These are phyloP conservation scores for Protomyces arabidopsidicola DNA, from an alignment of 1,139 yeast species.

Conservation along the genomic window DNA sequence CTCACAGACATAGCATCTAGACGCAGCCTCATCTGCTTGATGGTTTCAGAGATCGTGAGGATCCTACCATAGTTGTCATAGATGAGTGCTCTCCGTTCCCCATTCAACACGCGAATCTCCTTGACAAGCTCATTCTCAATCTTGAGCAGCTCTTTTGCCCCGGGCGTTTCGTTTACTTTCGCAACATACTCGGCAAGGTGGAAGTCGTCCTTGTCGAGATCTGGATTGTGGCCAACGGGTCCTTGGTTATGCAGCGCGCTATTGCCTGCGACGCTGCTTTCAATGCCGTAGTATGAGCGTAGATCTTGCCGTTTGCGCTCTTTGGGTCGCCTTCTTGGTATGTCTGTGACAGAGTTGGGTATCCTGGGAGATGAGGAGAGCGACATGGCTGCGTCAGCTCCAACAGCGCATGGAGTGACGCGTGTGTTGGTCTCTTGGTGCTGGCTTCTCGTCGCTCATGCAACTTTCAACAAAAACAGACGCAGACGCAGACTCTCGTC, in stretches of 20 bases:
- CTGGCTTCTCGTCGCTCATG: too few species aligned
- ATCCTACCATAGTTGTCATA: slow-evolving; percentile 46
- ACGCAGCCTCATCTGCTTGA: slow-evolving; percentile 10
- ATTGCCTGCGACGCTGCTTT: slow-evolving; percentile 27
- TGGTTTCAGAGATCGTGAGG: slow-evolving; percentile 42
- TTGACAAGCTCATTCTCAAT: slow-evolving; percentile 39
- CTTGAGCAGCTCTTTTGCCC: slow-evolving; percentile 37
- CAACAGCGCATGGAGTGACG: too few species aligned
- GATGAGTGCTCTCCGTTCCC: slow-evolving; percentile 46
- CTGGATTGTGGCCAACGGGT: slow-evolving; percentile 33
- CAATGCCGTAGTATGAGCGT: slow-evolving; percentile 44
- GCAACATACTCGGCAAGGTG: slow-evolving; percentile 36
- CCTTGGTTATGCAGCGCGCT: neutral
- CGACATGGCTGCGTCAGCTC: slow-evolving; percentile 3
- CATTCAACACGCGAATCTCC: slow-evolving; percentile 42
- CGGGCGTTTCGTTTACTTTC: slow-evolving; percentile 35
- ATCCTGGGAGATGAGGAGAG: slow-evolving; percentile 14
- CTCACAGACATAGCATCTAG: neutral
- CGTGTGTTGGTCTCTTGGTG: too few species aligned
- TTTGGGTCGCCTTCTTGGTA: slow-evolving; percentile 17
- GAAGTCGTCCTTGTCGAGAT: slow-evolving; percentile 34
- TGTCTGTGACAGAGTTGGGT: neutral
- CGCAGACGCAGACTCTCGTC: too few species aligned
- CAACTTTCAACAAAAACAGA: too few species aligned
- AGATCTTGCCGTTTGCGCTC: slow-evolving; percentile 36